These are phyloP conservation scores for Mentha longifolia DNA, from an alignment of 257 asterid genomes.

Conservation along the genomic window DNA sequence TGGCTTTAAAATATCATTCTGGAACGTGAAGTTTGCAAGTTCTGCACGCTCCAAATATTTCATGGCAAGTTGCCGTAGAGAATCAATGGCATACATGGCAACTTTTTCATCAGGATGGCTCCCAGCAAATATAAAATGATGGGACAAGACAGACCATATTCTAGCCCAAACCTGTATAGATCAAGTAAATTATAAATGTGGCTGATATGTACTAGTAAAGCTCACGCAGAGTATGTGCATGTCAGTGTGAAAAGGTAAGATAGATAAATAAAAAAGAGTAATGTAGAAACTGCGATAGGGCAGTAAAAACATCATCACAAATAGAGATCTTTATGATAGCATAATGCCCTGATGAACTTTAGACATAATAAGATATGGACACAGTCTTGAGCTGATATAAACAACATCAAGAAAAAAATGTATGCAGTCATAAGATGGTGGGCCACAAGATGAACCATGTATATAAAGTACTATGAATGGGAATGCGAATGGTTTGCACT, in stretches of 20 bases:
- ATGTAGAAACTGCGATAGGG: neutral
- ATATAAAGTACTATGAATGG: neutral
- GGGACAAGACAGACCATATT: constrained; percentile 97
- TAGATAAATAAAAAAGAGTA: constrained; percentile 15
- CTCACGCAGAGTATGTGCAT: constrained; percentile 14
- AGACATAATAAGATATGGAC: neutral
- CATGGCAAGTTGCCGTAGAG: constrained; percentile 95
- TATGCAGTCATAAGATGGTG: constrained; percentile 15
- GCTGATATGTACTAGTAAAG: constrained; percentile 17
- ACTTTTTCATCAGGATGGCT: constrained; percentile 99
- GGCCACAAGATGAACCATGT: constrained; percentile 18
- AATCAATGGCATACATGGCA: constrained; percentile 99
- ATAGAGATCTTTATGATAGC: constrained; percentile 1
- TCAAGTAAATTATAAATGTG: constrained; percentile 21
- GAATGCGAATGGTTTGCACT: constrained; percentile 4
- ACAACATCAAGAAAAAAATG: neutral
- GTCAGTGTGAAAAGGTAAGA: constrained; percentile 16
- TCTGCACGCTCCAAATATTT: constrained; percentile 99
- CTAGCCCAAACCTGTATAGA: constrained; percentile 93
- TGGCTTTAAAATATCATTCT: constrained; percentile 96
- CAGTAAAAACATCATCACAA: constrained; percentile 24
- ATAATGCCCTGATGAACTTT: constrained; percentile 13
- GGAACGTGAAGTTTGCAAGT: constrained; percentile 98
- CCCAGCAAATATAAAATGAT: constrained; percentile 97
- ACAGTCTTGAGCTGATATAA: constrained; percentile 18